Conservation (phyloP, 2,329 filamentous ascomycete genomes). For the Ustulina deusta region DNA sequence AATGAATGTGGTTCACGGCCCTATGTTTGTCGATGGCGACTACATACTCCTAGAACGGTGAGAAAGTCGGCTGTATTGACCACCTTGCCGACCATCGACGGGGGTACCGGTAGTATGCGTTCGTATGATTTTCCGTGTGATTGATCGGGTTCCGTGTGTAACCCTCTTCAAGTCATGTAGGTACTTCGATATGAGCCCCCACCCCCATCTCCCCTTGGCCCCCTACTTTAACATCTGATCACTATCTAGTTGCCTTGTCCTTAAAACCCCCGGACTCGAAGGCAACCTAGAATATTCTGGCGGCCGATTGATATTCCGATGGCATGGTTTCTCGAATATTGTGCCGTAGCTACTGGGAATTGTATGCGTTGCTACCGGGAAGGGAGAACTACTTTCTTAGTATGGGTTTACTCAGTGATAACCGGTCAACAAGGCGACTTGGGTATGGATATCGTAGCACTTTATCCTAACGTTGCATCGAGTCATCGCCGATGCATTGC, state of each 20-base stretch:
- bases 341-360: background rate
- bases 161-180: background rate
- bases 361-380: background rate
- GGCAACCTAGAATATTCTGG: background rate
- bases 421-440: slow-evolving; percentile 7
- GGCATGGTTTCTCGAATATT: background rate
- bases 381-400: background rate
- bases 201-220: background rate
- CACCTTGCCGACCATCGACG: background rate
- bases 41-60: background rate
- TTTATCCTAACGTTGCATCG: slow-evolving; percentile 1
- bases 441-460: slow-evolving; percentile 3
- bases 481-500: slow-evolving; percentile 26
- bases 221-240: slow-evolving; percentile 19
- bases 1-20: background rate
- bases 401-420: background rate
- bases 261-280: slow-evolving; percentile 1
- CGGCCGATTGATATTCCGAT: background rate
- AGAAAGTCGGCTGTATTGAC: background rate
- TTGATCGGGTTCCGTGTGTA: slow-evolving; percentile 3
- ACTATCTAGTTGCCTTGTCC: background rate
- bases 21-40: background rate
- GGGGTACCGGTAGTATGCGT: slow-evolving; percentile 1
- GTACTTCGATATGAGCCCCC: background rate
- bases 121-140: slow-evolving; percentile 13